These are phyloP conservation scores for Cyclocybe cylindracea DNA, from an alignment of 768 basidiomycete species.

Conservation along the genomic window DNA sequence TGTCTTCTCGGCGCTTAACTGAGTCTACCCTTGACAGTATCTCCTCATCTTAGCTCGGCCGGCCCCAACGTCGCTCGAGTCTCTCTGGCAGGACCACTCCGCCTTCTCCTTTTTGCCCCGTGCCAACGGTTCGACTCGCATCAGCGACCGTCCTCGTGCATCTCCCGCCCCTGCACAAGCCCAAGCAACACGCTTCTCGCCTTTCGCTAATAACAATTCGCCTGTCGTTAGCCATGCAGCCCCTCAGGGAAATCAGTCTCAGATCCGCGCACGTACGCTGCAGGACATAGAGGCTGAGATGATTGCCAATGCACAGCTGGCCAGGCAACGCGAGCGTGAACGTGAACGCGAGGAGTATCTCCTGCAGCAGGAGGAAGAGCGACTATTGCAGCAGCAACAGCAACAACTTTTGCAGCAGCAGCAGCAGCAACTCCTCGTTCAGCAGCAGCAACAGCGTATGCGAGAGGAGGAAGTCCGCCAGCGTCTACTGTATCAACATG, in stretches of 20 bases:
- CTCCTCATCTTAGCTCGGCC: constrained; percentile 26
- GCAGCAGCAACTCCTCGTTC: constrained; percentile 34
- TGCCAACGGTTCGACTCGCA: constrained; percentile 47
- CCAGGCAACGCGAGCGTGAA: constrained; percentile 16
- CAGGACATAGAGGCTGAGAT: constrained; percentile 88
- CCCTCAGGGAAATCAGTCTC: constrained; percentile 32
- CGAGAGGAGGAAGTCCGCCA: constrained; percentile 42
- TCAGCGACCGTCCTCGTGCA: constrained; percentile 34
- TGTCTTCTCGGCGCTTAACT: constrained; percentile 15
- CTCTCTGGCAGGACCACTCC: constrained; percentile 84
- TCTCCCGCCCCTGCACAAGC: constrained; percentile 29
- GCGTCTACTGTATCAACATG: constrained; percentile 48
- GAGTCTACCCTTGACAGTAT: constrained; percentile 10
- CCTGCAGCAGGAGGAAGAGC: constrained; percentile 32
- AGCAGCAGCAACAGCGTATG: constrained; percentile 36
- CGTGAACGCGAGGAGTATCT: constrained; percentile 18
- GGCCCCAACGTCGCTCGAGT: constrained; percentile 56
- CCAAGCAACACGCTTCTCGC: constrained; percentile 37
- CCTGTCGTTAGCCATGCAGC: constrained; percentile 30
- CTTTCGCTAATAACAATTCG: constrained; percentile 27
- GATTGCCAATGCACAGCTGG: constrained; percentile 56
- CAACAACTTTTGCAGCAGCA: constrained; percentile 36
- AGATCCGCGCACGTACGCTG: constrained; percentile 55
- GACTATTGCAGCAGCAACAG: constrained; percentile 27
- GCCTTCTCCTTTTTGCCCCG: constrained; percentile 69